Percentiles rank a stretch among this genome's conserved stretches.
These are phyloP conservation scores for Basipetospora sp. DNA, from an alignment of 2,329 filamentous ascomycete genomes.

Conservation along the genomic window DNA sequence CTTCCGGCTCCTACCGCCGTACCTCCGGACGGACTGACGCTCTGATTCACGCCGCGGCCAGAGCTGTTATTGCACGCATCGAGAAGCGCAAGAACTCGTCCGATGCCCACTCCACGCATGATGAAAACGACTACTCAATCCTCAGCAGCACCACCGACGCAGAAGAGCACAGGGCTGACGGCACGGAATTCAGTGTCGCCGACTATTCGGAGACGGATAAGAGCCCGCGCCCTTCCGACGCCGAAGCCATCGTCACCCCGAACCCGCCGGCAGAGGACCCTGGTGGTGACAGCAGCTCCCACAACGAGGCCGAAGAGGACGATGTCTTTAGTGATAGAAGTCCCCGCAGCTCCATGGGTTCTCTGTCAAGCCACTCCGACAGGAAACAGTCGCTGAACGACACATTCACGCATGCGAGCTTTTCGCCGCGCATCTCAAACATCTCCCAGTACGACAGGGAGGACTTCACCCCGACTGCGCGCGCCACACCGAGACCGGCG, in stretches of 20 bases:
- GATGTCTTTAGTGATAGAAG: constrained; percentile 42
- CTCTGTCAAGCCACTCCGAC: constrained; percentile 25
- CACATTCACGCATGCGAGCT: constrained; percentile 16
- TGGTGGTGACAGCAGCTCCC: constrained; percentile 31
- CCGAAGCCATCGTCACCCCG: background rate
- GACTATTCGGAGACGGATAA: background rate
- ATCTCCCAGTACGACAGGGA: constrained; percentile 35
- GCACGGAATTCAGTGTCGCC: background rate
- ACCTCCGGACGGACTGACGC: constrained; percentile 33
- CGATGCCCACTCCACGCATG: constrained; percentile 17
- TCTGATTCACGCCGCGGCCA: constrained; percentile 37
- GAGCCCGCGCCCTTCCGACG: background rate
- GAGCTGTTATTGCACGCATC: constrained; percentile 34
- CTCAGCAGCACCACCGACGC: constrained; percentile 1
- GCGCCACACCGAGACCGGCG: constrained; percentile 44
- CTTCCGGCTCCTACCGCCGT: constrained; percentile 15
- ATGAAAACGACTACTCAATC: constrained; percentile 2
- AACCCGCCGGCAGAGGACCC: background rate
- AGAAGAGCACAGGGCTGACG: background rate
- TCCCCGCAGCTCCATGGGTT: constrained; percentile 41
- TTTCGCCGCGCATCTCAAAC: constrained; percentile 33
- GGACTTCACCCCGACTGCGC: constrained; percentile 38
- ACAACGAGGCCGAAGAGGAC: constrained; percentile 38
- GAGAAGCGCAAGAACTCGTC: constrained; percentile 15
- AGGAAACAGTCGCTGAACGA: constrained; percentile 7